Evolutionary conservation across 2,329 filamentous ascomycete genomes (phyloP).

Genomic region (Raffaelea ambrosiae): DNA sequence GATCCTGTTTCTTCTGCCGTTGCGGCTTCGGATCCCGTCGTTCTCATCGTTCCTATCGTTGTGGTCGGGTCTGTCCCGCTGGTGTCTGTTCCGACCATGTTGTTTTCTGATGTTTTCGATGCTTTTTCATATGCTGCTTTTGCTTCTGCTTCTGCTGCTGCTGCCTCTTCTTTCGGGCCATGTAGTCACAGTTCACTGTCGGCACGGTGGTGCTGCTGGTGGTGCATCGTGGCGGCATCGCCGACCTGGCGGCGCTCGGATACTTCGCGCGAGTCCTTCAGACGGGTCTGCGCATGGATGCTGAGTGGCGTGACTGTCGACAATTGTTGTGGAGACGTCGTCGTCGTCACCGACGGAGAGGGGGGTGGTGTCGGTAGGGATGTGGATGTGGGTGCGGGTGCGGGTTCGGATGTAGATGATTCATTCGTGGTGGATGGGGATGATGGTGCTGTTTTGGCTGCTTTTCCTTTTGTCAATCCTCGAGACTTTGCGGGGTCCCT

Average conservation of each 20-base stretch:
- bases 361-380: neutral
- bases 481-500: slow-evolving; percentile 60
- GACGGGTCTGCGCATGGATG: slow-evolving; percentile 56
- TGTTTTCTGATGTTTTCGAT: neutral
- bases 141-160: neutral
- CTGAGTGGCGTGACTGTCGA: slow-evolving; percentile 32
- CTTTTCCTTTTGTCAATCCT: slow-evolving; percentile 53
- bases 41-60: too few species aligned
- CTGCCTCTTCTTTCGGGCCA: neutral
- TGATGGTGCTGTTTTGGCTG: neutral
- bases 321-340: neutral
- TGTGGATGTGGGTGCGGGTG: too few species aligned
- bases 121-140: neutral
- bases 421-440: neutral
- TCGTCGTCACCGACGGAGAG: neutral
- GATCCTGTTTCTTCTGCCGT: too few species aligned
- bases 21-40: too few species aligned
- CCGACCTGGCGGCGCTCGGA: slow-evolving; percentile 85
- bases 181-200: slow-evolving; percentile 26
- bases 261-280: slow-evolving; percentile 59
- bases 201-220: slow-evolving; percentile 21
- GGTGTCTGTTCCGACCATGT: too few species aligned
- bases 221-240: slow-evolving; percentile 69
- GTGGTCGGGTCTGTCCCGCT: too few species aligned
- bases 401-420: neutral